phyloP scores from a whole-genome alignment of 75 land plant genomes.

The Pseudotsuga menziesii region DNA sequence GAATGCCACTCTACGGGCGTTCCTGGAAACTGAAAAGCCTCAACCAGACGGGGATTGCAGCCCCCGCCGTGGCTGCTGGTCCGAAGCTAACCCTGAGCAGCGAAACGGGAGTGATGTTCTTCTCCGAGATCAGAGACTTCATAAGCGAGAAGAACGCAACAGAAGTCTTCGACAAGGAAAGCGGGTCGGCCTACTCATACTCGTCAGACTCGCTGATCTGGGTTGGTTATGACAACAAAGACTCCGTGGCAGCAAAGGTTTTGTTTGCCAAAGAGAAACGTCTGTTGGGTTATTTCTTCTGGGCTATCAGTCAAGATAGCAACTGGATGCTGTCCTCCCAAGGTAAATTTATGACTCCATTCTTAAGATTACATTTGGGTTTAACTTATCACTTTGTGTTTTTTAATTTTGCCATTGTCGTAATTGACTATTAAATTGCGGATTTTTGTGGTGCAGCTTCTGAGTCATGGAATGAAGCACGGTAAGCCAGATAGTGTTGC shows the following conservation, averaged over 20 bases:
- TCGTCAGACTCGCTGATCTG: neutral
- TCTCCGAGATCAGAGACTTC: constrained; percentile 18
- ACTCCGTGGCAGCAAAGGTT: neutral
- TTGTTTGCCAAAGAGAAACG: neutral
- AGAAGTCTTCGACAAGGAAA: no score
- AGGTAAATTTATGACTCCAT: neutral
- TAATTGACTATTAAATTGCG: no score
- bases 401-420: no score
- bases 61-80: constrained; percentile 18
- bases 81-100: neutral
- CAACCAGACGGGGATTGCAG: no score
- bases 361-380: no score
- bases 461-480: no score
- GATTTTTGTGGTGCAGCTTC: no score
- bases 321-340: constrained; percentile 1
- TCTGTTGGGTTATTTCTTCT: neutral
- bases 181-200: no score
- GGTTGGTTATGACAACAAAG: constrained; percentile 5
- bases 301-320: neutral
- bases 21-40: constrained; percentile 39
- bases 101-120: constrained; percentile 12
- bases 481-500: no score
- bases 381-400: no score
- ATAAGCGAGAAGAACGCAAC: neutral
- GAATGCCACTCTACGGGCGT: constrained; percentile 59